Evolutionary conservation across 306 rosid genomes (phyloP).

Genomic region (Arachis stenosperma): DNA sequence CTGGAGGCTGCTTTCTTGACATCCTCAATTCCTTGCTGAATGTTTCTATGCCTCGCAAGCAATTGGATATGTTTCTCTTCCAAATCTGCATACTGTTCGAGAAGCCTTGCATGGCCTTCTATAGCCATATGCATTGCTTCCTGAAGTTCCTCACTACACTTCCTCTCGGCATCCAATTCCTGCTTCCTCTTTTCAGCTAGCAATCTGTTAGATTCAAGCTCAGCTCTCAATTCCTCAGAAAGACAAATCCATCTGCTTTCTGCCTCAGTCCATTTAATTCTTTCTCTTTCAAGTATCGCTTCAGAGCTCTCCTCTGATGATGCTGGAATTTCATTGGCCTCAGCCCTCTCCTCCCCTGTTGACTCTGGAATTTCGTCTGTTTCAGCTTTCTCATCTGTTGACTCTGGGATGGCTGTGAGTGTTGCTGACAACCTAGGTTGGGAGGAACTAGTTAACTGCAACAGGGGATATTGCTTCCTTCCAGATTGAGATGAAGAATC

Average conservation of each 20-base stretch:
- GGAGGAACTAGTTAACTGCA: constrained; percentile 65
- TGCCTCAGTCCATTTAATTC: constrained; percentile 83
- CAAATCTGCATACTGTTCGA: constrained; percentile 96
- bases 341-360: constrained; percentile 38
- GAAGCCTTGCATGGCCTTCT: constrained; percentile 85
- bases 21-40: constrained; percentile 86
- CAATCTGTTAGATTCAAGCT: constrained; percentile 79
- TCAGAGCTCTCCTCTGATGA: constrained; percentile 55
- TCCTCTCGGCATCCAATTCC: constrained; percentile 85
- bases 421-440: constrained; percentile 58
- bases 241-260: constrained; percentile 95
- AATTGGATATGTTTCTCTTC: constrained; percentile 92
- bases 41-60: constrained; percentile 85
- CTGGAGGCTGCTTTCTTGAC: constrained; percentile 93
- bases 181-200: constrained; percentile 64
- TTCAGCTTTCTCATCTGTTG: constrained; percentile 45
- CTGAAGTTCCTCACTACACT: constrained; percentile 80
- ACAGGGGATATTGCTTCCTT: constrained; percentile 59
- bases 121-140: constrained; percentile 92
- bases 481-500: constrained; percentile 66
- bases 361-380: constrained; percentile 55
- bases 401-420: constrained; percentile 67
- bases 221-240: constrained; percentile 82
- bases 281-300: constrained; percentile 71
- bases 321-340: constrained; percentile 54